Evolutionary conservation across 2,329 filamentous ascomycete genomes (phyloP), one percentile per base, ranked within the genome.

Genomic region (Cytospora mali): DNA sequence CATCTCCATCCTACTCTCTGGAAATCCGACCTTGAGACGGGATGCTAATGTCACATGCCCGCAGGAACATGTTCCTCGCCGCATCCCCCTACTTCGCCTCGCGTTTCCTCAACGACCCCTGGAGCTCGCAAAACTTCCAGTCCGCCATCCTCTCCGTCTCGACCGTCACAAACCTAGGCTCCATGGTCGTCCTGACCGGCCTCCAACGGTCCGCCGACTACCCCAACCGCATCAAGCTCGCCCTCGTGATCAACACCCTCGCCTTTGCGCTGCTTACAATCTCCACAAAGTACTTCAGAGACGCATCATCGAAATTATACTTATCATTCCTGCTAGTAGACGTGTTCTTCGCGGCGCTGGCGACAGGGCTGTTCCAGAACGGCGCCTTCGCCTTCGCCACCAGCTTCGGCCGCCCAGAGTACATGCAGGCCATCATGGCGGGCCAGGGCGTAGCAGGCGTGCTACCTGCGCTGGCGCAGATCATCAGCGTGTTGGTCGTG

Each of bases 11-110:
- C 57, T 35, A 28, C 39, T 52, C 60, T 48, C 49, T 27, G 6
- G 11, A 18, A 29, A 23, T 62, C n/a, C 5, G 58, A 51, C 21
- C 16, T 18, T 9, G 16, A 21, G 14, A 54, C 52, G 42, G 11
- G 55, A 57, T 51, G 29, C 21, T 39, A 5, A 14, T 42, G 16
- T 7, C 60, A 18, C 14, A 7, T 5, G 11, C 14, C 58, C 16
- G 11, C 68, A 94, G 92, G 92, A 98, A 98, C 80, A 97, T 97
- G 94, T 97, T 98, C 75, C 86, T 98, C 69, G 94, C 95, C 52
- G 93, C 94, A 10, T 92, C 92, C 1, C 92, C 94, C 5, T 98
- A 98, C 80, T 97, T 98, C 77, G 88, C 93, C 71, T 82, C 81
- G 55, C 92, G 94, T 69, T 96, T 98, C 75, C 79, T 83, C 52